Percentiles rank a stretch among this genome's conserved stretches.
phyloP scores from a whole-genome alignment of 352 stramenopile genomes.

The Phytopythium kandeliae region DNA sequence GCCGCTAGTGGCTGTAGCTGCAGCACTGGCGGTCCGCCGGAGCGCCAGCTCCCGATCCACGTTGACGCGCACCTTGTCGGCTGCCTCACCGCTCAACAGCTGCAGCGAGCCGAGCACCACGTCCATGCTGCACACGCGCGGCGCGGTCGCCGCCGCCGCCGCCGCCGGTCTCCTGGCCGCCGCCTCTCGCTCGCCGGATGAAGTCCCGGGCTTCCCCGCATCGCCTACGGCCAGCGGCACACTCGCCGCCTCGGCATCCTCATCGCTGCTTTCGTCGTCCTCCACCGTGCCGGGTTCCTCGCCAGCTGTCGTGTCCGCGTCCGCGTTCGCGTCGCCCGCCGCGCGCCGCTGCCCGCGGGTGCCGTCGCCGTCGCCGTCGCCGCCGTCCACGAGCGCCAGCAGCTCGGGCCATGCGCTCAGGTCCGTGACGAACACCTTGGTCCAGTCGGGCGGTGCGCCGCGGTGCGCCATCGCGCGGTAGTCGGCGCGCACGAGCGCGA shows the following conservation, averaged over 20 bases:
- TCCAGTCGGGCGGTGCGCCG: slow-evolving; percentile 51
- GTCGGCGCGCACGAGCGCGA: slow-evolving; percentile 18
- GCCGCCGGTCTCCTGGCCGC: neutral
- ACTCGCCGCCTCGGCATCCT: slow-evolving; percentile 22
- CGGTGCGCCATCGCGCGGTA: slow-evolving; percentile 36
- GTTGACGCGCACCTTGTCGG: slow-evolving; percentile 58
- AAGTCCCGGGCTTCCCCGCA: neutral
- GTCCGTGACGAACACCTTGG: slow-evolving; percentile 42
- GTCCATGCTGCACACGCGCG: slow-evolving; percentile 51
- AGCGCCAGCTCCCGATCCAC: slow-evolving; percentile 49
- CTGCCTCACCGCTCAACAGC: slow-evolving; percentile 37
- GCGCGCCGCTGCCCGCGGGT: neutral
- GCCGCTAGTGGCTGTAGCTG: slow-evolving; percentile 7
- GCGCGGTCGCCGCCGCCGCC: slow-evolving; percentile 20
- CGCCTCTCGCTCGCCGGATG: neutral
- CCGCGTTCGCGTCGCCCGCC: slow-evolving; percentile 12
- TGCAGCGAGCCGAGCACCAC: slow-evolving; percentile 44
- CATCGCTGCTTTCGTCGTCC: slow-evolving; percentile 30
- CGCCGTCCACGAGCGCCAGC: neutral
- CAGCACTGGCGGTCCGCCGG: slow-evolving; percentile 13
- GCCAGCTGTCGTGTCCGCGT: too few species aligned
- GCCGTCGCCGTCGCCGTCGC: neutral
- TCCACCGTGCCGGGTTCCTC: too few species aligned
- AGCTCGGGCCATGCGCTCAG: slow-evolving; percentile 46
- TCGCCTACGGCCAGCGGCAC: too few species aligned